Evolutionary conservation across 805 yeast species (phyloP).

Genomic region (Suhomyces xylopsoci): DNA sequence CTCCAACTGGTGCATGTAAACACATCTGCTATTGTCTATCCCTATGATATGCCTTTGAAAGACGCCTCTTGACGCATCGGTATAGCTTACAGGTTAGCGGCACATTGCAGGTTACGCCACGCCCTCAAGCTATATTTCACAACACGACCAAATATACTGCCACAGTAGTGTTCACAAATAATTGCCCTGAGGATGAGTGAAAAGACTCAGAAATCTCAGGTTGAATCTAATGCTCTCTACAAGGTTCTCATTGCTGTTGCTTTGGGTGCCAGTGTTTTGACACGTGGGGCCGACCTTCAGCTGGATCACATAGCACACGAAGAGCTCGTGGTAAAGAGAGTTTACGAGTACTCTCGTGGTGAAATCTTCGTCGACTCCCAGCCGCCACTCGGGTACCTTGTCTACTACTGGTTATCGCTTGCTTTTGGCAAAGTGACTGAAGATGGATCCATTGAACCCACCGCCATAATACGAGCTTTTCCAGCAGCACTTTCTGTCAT

Average conservation of each 20-base stretch:
- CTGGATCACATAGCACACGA: conserved; percentile 47
- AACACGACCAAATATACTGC: neutral
- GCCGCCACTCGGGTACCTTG: conserved; percentile 66
- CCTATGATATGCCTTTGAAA: neutral
- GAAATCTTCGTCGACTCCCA: conserved; percentile 67
- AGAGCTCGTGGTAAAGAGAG: conserved; percentile 39
- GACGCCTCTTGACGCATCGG: neutral
- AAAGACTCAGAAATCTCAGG: neutral
- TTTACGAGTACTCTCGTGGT: conserved; percentile 49
- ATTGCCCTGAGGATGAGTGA: neutral
- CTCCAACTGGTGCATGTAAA: neutral
- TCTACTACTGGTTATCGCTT: conserved; percentile 53
- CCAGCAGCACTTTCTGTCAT: conserved; percentile 55
- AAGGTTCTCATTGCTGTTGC: conserved; percentile 22
- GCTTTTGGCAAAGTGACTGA: conserved; percentile 28
- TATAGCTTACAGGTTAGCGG: neutral
- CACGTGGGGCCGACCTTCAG: neutral
- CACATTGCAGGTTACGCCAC: neutral
- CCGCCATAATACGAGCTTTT: conserved; percentile 51
- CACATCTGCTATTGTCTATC: neutral
- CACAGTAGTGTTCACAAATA: neutral
- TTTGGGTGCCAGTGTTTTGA: neutral
- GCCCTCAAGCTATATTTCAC: neutral
- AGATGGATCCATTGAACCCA: neutral
- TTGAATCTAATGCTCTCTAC: neutral